phyloP scores from a whole-genome alignment of 768 basidiomycete species.

The Pisolithus tinctorius region DNA sequence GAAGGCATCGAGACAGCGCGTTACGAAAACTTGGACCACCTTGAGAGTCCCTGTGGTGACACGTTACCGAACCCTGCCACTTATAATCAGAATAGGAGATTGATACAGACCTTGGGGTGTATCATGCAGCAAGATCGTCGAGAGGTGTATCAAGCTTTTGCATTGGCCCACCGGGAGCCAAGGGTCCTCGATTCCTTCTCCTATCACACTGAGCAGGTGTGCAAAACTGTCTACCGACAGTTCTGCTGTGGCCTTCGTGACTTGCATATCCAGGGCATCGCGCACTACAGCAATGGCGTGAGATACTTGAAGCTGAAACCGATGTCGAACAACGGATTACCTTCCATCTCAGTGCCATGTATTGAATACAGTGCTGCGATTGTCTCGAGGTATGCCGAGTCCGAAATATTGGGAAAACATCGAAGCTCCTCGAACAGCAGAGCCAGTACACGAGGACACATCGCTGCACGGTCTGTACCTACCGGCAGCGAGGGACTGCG shows the following conservation, averaged over 20 bases:
- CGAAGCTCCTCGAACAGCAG: conserved; percentile 54
- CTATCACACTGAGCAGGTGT: conserved; percentile 34
- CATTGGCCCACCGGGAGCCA: conserved; percentile 23
- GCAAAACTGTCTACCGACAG: conserved; percentile 41
- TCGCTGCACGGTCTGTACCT: conserved; percentile 16
- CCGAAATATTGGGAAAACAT: conserved; percentile 24
- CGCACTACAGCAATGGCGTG: conserved; percentile 20
- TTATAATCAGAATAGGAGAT: background rate
- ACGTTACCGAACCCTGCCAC: conserved; percentile 2
- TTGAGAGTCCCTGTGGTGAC: conserved; percentile 49
- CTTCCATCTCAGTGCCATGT: conserved; percentile 6
- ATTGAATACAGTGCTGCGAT: conserved; percentile 43
- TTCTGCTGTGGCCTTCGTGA: conserved; percentile 34
- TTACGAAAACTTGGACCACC: conserved; percentile 46
- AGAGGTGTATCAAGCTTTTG: conserved; percentile 41
- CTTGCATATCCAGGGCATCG: conserved; percentile 28
- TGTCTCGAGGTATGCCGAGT: conserved; percentile 35
- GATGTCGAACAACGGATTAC: conserved; percentile 1
- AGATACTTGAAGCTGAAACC: background rate
- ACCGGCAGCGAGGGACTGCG: background rate
- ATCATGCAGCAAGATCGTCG: conserved; percentile 42
- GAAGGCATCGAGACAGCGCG: conserved; percentile 47
- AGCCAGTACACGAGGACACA: conserved; percentile 34
- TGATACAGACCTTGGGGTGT: conserved; percentile 53
- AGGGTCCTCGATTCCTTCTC: conserved; percentile 33